phyloP scores from a whole-genome alignment of 2,329 filamentous ascomycete species.

The Ceratocystis diversiconidia region DNA sequence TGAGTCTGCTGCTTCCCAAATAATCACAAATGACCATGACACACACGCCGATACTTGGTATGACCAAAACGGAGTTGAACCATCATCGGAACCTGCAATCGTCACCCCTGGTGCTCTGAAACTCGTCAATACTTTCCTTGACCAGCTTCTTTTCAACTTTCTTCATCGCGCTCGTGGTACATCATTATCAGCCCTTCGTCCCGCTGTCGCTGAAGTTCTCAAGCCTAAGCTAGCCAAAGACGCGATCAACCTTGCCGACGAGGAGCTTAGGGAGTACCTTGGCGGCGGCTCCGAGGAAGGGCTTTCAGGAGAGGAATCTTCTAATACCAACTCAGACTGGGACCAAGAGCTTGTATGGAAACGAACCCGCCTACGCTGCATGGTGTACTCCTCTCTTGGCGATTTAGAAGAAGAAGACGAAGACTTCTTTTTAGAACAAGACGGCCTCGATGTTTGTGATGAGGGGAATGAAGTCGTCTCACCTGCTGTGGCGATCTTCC shows the following conservation, averaged over 20 bases:
- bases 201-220: slow-evolving; percentile 72
- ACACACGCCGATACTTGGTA: slow-evolving; percentile 55
- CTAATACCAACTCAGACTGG: slow-evolving; percentile 45
- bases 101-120: slow-evolving; percentile 60
- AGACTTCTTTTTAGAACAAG: slow-evolving; percentile 71
- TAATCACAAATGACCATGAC: slow-evolving; percentile 79
- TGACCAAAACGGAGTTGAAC: slow-evolving; percentile 52
- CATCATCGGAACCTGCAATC: slow-evolving; percentile 51
- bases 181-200: slow-evolving; percentile 56
- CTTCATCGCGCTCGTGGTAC: slow-evolving; percentile 70
- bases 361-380: slow-evolving; percentile 78
- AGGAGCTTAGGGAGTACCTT: slow-evolving; percentile 77
- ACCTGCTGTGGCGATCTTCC: slow-evolving; percentile 84
- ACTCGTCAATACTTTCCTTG: slow-evolving; percentile 81
- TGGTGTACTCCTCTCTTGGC: slow-evolving; percentile 94
- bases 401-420: slow-evolving; percentile 98
- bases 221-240: slow-evolving; percentile 80
- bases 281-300: slow-evolving; percentile 67
- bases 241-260: slow-evolving; percentile 67
- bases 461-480: slow-evolving; percentile 58
- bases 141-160: slow-evolving; percentile 84
- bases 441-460: slow-evolving; percentile 51
- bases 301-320: slow-evolving; percentile 39
- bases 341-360: slow-evolving; percentile 93
- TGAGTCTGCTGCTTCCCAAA: slow-evolving; percentile 73